Evolutionary conservation across 305 asterid genomes (phyloP), one percentile per base, ranked within the genome.

Genomic region (Striga hermonthica): DNA sequence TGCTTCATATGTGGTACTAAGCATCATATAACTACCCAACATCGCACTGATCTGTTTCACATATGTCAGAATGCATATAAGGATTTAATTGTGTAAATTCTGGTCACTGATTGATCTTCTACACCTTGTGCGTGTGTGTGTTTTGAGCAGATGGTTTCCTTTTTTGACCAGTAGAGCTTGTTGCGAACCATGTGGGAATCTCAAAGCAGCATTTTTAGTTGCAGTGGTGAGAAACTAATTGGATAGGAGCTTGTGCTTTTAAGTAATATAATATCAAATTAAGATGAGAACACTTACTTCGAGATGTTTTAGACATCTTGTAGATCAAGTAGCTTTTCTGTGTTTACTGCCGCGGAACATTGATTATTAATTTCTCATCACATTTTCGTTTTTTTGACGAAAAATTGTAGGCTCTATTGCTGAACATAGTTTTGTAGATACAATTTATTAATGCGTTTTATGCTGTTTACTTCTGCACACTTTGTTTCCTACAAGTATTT

Each of bases 131-230:
- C 41, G 22, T 67, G 38, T 67, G 38, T 68, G 62, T 68, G 67
- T 68, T 48, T 76, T 70, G 61, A 55, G 47, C 91, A 94, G 99
- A 71, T 91, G 99, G 99, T 94, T 94, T 79, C 99, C 99, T 4
- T 90, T 90, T 79, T 67, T 94, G 87, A 78, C 87, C 37, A 90
- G 79, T 78, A 82, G 87, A 85, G 98, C 98, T 75, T 94, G 99
- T 75, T 94, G 99, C 72, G 98, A 85, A 80, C 86, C 99, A 48
- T 94, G 98, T 81, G 99, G 87, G 79, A 88, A 94, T 80, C 97
- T 94, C 78, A 94, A 94, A 81, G 99, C 98, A 66, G 99, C 99
- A 50, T 94, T 94, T 81, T 83, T 94, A 80, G 82, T 88, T 80
- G 98, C 99, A 67, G 99, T 94, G 98, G 99, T 94, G 79, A 88